phyloP scores from a whole-genome alignment of 352 stramenopile species.

The Phytophthora hibernalis region DNA sequence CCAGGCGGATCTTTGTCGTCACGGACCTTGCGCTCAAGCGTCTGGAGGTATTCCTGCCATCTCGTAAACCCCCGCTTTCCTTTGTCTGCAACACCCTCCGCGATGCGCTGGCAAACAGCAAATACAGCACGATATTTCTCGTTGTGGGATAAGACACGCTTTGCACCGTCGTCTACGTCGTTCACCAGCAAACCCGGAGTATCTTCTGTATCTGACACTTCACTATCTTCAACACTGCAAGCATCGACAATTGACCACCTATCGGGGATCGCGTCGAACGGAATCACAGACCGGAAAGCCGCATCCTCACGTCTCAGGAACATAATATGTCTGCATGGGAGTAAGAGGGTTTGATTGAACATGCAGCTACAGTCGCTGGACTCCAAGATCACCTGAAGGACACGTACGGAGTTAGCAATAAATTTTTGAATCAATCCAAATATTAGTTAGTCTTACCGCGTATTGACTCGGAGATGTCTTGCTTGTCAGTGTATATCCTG shows the following conservation, averaged over 20 bases:
- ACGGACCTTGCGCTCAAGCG: too few species aligned
- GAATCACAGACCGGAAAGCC: neutral
- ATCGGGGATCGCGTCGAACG: neutral
- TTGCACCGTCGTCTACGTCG: neutral
- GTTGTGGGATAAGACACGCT: neutral
- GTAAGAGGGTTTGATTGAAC: too few species aligned
- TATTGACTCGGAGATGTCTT: neutral
- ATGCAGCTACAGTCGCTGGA: too few species aligned
- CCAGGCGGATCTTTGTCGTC: too few species aligned
- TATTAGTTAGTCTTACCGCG: too few species aligned
- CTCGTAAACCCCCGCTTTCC: too few species aligned
- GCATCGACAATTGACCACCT: neutral
- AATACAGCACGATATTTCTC: neutral
- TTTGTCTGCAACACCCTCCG: neutral
- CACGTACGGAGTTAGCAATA: too few species aligned
- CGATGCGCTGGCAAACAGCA: constrained; percentile 1
- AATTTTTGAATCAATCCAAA: too few species aligned
- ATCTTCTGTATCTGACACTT: neutral
- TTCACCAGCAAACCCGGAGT: neutral
- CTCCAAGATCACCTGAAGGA: too few species aligned
- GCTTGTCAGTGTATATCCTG: neutral
- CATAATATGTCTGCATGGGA: too few species aligned
- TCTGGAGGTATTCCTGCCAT: too few species aligned
- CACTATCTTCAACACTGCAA: neutral
- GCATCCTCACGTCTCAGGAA: neutral